These are phyloP conservation scores for Paraphoma sp. DNA, from an alignment of 2,329 filamentous ascomycete species.

Conservation along the genomic window DNA sequence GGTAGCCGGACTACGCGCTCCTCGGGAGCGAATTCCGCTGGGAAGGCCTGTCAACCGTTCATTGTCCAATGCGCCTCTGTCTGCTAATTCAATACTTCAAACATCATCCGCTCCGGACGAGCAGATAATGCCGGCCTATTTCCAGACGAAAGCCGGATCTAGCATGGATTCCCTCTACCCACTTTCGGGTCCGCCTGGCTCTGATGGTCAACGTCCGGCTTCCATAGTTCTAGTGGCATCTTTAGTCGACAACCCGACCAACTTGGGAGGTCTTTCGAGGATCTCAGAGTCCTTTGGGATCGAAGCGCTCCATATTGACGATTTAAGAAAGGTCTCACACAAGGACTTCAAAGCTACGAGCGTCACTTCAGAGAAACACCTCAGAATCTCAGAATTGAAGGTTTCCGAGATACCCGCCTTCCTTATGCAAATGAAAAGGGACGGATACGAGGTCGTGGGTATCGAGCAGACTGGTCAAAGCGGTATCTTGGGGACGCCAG, in stretches of 20 bases:
- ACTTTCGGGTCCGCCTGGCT: slow-evolving; percentile 19
- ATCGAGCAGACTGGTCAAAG: slow-evolving; percentile 62
- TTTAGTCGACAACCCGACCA: slow-evolving; percentile 58
- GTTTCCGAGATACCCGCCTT: slow-evolving; percentile 43
- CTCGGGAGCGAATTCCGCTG: slow-evolving; percentile 39
- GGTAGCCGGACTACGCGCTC: slow-evolving; percentile 5
- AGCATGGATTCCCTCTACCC: slow-evolving; percentile 39
- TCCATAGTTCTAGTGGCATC: slow-evolving; percentile 58
- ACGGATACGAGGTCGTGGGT: slow-evolving; percentile 59
- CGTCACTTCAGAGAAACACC: slow-evolving; percentile 58
- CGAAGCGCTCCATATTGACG: slow-evolving; percentile 53
- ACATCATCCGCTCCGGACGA: not conserved
- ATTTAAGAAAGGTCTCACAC: slow-evolving; percentile 48
- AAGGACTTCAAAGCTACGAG: slow-evolving; percentile 59
- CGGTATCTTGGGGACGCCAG: slow-evolving; percentile 50
- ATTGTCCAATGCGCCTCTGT: not conserved
- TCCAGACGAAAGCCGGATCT: slow-evolving; percentile 62
- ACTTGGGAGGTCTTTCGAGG: slow-evolving; percentile 58
- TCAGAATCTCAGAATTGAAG: slow-evolving; percentile 53
- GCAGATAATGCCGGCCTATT: slow-evolving; percentile 31
- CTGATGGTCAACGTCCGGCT: slow-evolving; percentile 29
- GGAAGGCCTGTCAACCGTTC: slow-evolving; percentile 20
- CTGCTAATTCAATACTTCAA: not conserved
- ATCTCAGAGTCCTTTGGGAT: slow-evolving; percentile 61
- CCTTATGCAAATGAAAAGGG: slow-evolving; percentile 50